These are phyloP conservation scores for Iberis pinnata DNA, from an alignment of 345 rosid genomes.

Conservation along the genomic window DNA sequence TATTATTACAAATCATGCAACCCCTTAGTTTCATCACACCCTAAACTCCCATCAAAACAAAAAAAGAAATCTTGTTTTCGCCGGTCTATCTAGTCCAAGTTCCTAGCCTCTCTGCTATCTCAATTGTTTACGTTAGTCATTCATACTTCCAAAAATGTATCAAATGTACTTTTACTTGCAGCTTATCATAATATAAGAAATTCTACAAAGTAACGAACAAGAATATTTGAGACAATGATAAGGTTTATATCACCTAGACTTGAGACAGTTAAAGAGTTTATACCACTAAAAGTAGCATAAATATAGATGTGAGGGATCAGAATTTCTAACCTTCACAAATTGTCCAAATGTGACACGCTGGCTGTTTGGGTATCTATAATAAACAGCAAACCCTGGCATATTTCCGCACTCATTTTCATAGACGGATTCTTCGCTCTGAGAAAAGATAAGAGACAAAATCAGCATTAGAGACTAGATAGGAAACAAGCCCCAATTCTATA, in stretches of 20 bases:
- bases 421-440: conserved; percentile 88
- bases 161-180: background rate
- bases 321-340: conserved; percentile 79
- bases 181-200: conserved; percentile 3
- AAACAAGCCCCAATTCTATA: background rate
- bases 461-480: conserved; percentile 16
- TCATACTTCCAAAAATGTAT: conserved; percentile 9
- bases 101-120: conserved; percentile 8
- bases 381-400: conserved; percentile 99
- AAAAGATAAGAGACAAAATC: conserved; percentile 18
- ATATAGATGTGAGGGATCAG: conserved; percentile 1
- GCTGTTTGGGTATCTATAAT: conserved; percentile 90
- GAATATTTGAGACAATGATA: background rate
- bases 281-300: background rate
- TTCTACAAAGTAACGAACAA: conserved; percentile 4
- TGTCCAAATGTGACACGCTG: conserved; percentile 98
- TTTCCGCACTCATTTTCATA: conserved; percentile 96
- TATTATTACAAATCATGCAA: background rate
- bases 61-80: background rate
- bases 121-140: too few relatives aligned
- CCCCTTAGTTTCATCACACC: background rate
- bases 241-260: conserved; percentile 5
- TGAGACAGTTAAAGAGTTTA: conserved; percentile 3
- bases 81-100: conserved; percentile 5
- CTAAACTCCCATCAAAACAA: too few relatives aligned